A percentile compares a stretch with the other conserved stretches of the same genome.
These are phyloP conservation scores for Pyrus pyrifolia DNA, from an alignment of 306 rosid species.

Conservation along the genomic window DNA sequence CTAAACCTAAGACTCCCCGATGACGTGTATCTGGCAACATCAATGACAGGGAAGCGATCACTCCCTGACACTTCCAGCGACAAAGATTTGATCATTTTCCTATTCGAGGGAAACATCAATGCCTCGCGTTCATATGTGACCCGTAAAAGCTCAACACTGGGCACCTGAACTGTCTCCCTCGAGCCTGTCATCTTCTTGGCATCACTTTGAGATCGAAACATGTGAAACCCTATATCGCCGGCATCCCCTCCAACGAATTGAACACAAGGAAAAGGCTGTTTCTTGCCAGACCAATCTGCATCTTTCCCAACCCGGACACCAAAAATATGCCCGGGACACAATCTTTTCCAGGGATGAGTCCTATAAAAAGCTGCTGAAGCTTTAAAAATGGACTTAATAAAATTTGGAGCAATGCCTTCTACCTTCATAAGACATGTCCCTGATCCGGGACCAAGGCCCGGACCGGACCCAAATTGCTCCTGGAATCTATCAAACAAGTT, in stretches of 20 bases:
- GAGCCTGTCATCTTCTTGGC: slow-evolving; percentile 64
- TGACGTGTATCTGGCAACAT: slow-evolving; percentile 47
- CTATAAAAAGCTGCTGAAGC: slow-evolving; percentile 61
- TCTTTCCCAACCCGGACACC: slow-evolving; percentile 63
- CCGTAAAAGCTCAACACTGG: slow-evolving; percentile 55
- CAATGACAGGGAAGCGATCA: slow-evolving; percentile 52
- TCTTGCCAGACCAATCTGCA: slow-evolving; percentile 56
- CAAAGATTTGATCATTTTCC: slow-evolving; percentile 49
- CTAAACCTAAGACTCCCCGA: slow-evolving; percentile 46
- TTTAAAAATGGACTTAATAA: slow-evolving; percentile 47
- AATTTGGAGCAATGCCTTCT: slow-evolving; percentile 48
- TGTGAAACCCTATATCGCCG: slow-evolving; percentile 52
- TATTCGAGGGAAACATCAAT: slow-evolving; percentile 55
- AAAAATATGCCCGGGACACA: slow-evolving; percentile 46
- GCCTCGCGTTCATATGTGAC: slow-evolving; percentile 52
- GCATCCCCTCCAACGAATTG: slow-evolving; percentile 77
- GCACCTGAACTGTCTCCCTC: slow-evolving; percentile 48
- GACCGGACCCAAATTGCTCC: slow-evolving; percentile 70
- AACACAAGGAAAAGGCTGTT: slow-evolving; percentile 52
- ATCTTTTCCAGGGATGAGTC: slow-evolving; percentile 58
- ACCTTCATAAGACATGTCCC: slow-evolving; percentile 63
- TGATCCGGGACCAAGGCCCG: slow-evolving; percentile 70
- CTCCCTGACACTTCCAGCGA: slow-evolving; percentile 40
- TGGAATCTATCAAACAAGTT: slow-evolving; percentile 55
- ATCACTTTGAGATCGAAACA: slow-evolving; percentile 55